A percentile compares a stretch with the other conserved stretches of the same genome.
Evolutionary conservation across 2,329 filamentous ascomycete species (phyloP).

Genomic region (Beauveria asiatica): DNA sequence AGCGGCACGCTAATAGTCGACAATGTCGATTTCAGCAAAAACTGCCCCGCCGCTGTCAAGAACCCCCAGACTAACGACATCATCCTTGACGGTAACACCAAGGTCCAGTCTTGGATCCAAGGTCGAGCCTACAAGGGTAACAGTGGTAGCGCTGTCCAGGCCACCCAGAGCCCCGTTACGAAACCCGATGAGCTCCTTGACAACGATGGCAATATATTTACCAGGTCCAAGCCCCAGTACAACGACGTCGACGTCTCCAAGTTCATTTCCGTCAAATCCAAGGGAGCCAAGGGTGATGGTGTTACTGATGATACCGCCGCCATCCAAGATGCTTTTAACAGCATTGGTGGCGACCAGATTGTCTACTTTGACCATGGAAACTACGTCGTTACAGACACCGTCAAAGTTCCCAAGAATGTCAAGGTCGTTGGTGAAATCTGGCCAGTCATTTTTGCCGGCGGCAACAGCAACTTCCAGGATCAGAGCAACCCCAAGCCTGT

Average conservation of each 20-base stretch:
- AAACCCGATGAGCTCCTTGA: slow-evolving; percentile 63
- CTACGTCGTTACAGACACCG: slow-evolving; percentile 61
- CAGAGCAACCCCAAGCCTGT: slow-evolving; percentile 70
- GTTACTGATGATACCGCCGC: slow-evolving; percentile 76
- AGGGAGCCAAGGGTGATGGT: slow-evolving; percentile 83
- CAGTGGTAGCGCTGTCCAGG: slow-evolving; percentile 50
- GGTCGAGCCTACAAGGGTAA: slow-evolving; percentile 60
- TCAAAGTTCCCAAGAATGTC: slow-evolving; percentile 68
- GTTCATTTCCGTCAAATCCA: slow-evolving; percentile 76
- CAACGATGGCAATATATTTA: slow-evolving; percentile 60
- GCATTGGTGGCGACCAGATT: slow-evolving; percentile 52
- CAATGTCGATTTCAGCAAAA: slow-evolving; percentile 74
- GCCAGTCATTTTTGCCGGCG: slow-evolving; percentile 80
- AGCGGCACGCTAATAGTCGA: slow-evolving; percentile 80
- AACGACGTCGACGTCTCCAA: slow-evolving; percentile 53
- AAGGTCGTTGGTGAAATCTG: slow-evolving; percentile 88
- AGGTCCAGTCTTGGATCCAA: slow-evolving; percentile 67
- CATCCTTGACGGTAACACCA: slow-evolving; percentile 61
- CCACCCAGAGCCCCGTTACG: slow-evolving; percentile 37
- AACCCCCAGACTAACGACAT: slow-evolving; percentile 45
- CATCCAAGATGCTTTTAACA: slow-evolving; percentile 71
- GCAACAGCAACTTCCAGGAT: slow-evolving; percentile 61
- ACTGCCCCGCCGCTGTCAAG: slow-evolving; percentile 58
- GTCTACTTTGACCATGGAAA: slow-evolving; percentile 70
- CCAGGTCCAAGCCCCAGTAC: slow-evolving; percentile 86